These are phyloP conservation scores for Arabidopsis suecica DNA, from an alignment of 345 rosid genomes.

Conservation along the genomic window DNA sequence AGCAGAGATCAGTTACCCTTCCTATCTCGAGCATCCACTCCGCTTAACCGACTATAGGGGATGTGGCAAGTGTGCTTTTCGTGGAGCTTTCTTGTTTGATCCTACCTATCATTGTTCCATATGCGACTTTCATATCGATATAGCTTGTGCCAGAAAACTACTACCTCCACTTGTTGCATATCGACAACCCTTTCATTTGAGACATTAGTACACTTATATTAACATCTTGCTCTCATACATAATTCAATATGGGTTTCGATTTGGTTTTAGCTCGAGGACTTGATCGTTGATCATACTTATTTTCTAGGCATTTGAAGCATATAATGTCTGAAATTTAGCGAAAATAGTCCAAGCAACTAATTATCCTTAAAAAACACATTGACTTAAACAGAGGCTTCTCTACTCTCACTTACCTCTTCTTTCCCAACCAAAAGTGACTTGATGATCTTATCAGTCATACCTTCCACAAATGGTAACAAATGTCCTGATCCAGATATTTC, in stretches of 20 bases:
- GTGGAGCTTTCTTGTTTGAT: conserved; percentile 18
- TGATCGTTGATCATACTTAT: neutral
- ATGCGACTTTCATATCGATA: neutral
- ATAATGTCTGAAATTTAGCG: neutral
- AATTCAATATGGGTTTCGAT: neutral
- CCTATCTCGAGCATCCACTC: neutral
- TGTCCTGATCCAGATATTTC: conserved; percentile 69
- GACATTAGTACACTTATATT: neutral
- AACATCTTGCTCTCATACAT: neutral
- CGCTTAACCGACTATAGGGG: neutral
- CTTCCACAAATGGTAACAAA: conserved; percentile 52
- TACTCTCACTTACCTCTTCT: neutral
- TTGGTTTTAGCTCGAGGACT: neutral
- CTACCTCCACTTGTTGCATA: neutral
- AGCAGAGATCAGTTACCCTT: neutral
- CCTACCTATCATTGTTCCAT: conserved; percentile 11
- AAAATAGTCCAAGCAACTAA: neutral
- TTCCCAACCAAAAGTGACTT: conserved; percentile 50
- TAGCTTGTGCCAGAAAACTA: neutral
- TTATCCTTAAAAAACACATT: neutral
- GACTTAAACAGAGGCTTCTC: conserved; percentile 11
- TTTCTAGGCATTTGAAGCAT: conserved; percentile 1
- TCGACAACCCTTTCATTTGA: conserved; percentile 2
- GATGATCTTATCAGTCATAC: conserved; percentile 54
- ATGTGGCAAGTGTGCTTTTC: neutral